Conservation (phyloP, 768 basidiomycete genomes). For the Brasilioporus rufonigricans region DNA sequence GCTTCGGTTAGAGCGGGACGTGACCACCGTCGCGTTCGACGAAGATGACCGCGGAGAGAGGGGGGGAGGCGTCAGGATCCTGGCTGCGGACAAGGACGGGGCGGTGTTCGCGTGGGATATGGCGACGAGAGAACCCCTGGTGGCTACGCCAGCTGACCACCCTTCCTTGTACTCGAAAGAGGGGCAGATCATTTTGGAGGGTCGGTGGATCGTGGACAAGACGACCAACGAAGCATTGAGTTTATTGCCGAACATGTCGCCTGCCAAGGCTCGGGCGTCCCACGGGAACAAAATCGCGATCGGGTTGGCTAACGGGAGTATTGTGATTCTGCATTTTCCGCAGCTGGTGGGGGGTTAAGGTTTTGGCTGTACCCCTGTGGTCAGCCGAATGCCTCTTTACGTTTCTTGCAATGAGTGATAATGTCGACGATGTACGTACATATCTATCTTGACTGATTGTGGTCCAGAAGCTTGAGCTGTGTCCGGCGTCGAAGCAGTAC, state of each 20-base stretch:
- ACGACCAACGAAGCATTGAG: conserved; percentile 11
- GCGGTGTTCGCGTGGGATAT: conserved; percentile 29
- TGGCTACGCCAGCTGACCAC: conserved; percentile 20
- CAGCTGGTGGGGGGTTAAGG: neutral
- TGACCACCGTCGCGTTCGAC: conserved; percentile 24
- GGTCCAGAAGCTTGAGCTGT: too few species aligned
- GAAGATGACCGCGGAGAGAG: neutral
- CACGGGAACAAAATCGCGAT: conserved; percentile 22
- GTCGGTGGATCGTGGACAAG: conserved; percentile 26
- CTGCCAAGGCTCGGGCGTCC: conserved; percentile 22
- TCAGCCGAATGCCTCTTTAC: neutral
- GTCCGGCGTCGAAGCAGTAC: too few species aligned
- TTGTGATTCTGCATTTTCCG: conserved; percentile 28
- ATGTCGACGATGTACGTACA: too few species aligned
- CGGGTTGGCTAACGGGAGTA: conserved; percentile 29
- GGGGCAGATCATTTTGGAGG: conserved; percentile 16
- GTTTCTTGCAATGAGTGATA: too few species aligned
- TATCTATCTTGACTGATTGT: too few species aligned
- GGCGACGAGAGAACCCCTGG: conserved; percentile 18
- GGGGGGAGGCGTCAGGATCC: conserved; percentile 8
- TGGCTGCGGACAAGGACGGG: conserved; percentile 24
- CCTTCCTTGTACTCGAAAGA: conserved; percentile 5
- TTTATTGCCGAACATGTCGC: conserved; percentile 31
- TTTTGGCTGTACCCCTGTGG: too few species aligned
- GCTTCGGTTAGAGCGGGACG: conserved; percentile 19